Conservation (phyloP, 2,329 filamentous ascomycete genomes). For the Capronia epimyces region DNA sequence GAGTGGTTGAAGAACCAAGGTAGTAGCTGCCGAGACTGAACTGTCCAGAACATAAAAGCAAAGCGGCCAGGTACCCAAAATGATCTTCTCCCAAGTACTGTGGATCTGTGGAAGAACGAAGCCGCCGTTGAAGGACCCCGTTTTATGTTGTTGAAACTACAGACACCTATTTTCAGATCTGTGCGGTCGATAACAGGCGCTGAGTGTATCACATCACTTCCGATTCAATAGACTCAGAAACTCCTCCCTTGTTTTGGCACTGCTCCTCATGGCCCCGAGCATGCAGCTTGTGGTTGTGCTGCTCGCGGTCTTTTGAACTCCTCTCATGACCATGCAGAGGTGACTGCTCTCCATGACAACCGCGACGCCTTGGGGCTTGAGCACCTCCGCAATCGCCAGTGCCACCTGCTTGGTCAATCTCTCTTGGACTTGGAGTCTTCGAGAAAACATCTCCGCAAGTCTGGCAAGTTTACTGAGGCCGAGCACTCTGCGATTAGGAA, state of each 20-base stretch:
- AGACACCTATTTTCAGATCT: background rate
- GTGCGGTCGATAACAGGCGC: background rate
- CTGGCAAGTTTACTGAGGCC: slow-evolving; percentile 92
- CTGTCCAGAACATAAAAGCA: background rate
- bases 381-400: slow-evolving; percentile 83
- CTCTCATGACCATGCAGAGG: slow-evolving; percentile 97
- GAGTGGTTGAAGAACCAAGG: background rate
- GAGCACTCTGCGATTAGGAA: slow-evolving; percentile 83
- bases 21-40: background rate
- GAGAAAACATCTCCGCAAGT: slow-evolving; percentile 94
- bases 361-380: slow-evolving; percentile 89
- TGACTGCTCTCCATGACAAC: slow-evolving; percentile 97
- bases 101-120: background rate
- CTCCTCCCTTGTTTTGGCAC: slow-evolving; percentile 90
- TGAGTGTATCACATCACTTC: slow-evolving; percentile 5
- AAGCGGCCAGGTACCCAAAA: background rate
- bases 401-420: slow-evolving; percentile 94
- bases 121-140: slow-evolving; percentile 8
- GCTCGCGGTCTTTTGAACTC: slow-evolving; percentile 85
- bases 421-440: slow-evolving; percentile 91
- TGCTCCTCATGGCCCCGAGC: slow-evolving; percentile 88
- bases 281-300: slow-evolving; percentile 95
- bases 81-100: background rate
- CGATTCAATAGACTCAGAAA: slow-evolving; percentile 75
- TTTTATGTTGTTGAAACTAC: slow-evolving; percentile 5